Conservation (phyloP, 208 protist species). For the Trypanosoma theileri region DNA sequence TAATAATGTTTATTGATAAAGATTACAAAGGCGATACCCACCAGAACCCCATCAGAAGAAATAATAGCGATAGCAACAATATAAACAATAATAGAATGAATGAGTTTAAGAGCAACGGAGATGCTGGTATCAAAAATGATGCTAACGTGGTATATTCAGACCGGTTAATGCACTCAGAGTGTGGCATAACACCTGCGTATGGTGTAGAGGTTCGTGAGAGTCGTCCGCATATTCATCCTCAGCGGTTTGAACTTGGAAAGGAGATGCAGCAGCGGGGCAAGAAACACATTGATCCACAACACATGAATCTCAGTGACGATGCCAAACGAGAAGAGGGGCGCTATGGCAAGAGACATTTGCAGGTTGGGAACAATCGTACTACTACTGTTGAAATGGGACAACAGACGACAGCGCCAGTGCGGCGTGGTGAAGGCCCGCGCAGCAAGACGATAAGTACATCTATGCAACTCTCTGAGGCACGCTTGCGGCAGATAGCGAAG, state of each 20-base stretch:
- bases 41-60: background rate
- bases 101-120: background rate
- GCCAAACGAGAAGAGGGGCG: conserved; percentile 66
- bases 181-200: conserved; percentile 12
- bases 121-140: background rate
- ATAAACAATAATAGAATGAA: background rate
- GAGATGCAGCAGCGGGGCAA: conserved; percentile 17
- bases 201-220: background rate
- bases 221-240: conserved; percentile 19
- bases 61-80: background rate
- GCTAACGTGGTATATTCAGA: background rate
- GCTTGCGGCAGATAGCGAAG: conserved; percentile 41
- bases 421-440: conserved; percentile 1
- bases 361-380: background rate
- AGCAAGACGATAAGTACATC: conserved; percentile 27
- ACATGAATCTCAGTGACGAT: conserved; percentile 62
- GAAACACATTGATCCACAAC: conserved; percentile 57
- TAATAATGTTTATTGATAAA: no score
- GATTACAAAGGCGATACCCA: background rate
- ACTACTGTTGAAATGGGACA: no score
- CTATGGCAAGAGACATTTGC: conserved; percentile 45
- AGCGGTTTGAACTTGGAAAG: conserved; percentile 11
- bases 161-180: conserved; percentile 17
- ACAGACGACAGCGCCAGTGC: conserved; percentile 12
- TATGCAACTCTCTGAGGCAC: conserved; percentile 40